Evolutionary conservation across 192 early-diverging fungal species (phyloP).

Genomic region (Umbelopsis isabellina): DNA sequence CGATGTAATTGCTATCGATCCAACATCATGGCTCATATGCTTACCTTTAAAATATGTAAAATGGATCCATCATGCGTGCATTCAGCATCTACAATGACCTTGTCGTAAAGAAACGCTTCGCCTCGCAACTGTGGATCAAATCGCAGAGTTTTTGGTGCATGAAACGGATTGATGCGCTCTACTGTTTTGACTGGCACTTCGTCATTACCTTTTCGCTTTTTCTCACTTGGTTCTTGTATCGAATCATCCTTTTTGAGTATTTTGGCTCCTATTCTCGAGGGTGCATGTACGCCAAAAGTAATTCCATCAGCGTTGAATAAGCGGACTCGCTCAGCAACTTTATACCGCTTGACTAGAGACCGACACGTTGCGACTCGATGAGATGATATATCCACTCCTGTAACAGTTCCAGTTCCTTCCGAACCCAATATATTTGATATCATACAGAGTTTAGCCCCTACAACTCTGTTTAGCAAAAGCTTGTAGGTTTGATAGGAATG

Average conservation of each 20-base stretch:
- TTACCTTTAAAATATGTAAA: constrained; percentile 68
- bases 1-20: not conserved
- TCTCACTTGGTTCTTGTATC: not conserved
- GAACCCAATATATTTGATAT: constrained; percentile 69
- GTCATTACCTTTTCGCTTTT: constrained; percentile 23
- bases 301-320: constrained; percentile 87
- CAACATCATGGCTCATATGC: not conserved
- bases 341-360: constrained; percentile 73
- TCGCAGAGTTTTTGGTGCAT: constrained; percentile 71
- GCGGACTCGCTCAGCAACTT: constrained; percentile 54
- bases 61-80: constrained; percentile 94
- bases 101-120: constrained; percentile 69
- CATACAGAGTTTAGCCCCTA: constrained; percentile 84
- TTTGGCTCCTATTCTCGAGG: constrained; percentile 48
- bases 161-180: constrained; percentile 62
- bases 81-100: constrained; percentile 67
- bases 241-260: not conserved
- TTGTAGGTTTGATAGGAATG: too few relatives aligned
- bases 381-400: constrained; percentile 85
- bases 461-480: not conserved
- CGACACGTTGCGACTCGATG: constrained; percentile 78
- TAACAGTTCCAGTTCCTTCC: constrained; percentile 80
- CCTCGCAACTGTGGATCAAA: constrained; percentile 67
- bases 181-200: constrained; percentile 17
- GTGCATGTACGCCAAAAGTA: constrained; percentile 71